phyloP scores from a whole-genome alignment of 352 stramenopile species.

The Phytophthora kernoviae region DNA sequence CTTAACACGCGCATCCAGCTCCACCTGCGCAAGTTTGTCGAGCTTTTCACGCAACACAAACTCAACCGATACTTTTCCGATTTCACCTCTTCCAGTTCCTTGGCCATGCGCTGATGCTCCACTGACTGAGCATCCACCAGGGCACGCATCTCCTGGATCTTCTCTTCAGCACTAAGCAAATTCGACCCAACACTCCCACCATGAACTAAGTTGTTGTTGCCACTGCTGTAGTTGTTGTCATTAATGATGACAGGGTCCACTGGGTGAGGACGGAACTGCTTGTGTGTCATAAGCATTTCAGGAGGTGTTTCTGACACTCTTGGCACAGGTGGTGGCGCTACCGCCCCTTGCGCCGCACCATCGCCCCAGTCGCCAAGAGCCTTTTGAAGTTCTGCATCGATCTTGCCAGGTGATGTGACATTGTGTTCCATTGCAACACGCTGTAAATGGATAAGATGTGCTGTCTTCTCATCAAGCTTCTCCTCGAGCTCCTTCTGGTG shows the following conservation, averaged over 20 bases:
- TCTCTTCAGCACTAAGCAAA: conserved; percentile 81
- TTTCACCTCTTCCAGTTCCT: conserved; percentile 88
- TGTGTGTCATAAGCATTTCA: conserved; percentile 66
- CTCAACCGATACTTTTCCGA: conserved; percentile 90
- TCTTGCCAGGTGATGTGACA: conserved; percentile 66
- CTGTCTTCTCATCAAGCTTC: conserved; percentile 94
- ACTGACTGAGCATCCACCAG: conserved; percentile 64
- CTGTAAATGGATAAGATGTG: conserved; percentile 93
- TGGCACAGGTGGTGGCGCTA: conserved; percentile 1
- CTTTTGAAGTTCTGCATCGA: conserved; percentile 60
- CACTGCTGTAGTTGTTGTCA: conserved; percentile 35
- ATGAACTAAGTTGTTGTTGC: conserved; percentile 26
- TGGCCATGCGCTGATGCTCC: conserved; percentile 63
- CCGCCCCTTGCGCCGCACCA: conserved; percentile 13
- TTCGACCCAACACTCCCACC: conserved; percentile 5
- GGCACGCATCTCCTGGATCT: conserved; percentile 79
- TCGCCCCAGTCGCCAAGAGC: conserved; percentile 68
- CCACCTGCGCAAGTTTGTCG: conserved; percentile 83
- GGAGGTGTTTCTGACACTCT: conserved; percentile 10
- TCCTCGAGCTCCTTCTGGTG: conserved; percentile 94
- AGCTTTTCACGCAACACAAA: conserved; percentile 84
- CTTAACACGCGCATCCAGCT: conserved; percentile 76
- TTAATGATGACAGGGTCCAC: conserved; percentile 45
- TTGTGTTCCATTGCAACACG: conserved; percentile 90
- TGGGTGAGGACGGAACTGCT: conserved; percentile 70